A percentile compares a stretch with the other conserved stretches of the same genome.
Evolutionary conservation across 306 rosid genomes (phyloP).

Genomic region (Cucurbita moschata): DNA sequence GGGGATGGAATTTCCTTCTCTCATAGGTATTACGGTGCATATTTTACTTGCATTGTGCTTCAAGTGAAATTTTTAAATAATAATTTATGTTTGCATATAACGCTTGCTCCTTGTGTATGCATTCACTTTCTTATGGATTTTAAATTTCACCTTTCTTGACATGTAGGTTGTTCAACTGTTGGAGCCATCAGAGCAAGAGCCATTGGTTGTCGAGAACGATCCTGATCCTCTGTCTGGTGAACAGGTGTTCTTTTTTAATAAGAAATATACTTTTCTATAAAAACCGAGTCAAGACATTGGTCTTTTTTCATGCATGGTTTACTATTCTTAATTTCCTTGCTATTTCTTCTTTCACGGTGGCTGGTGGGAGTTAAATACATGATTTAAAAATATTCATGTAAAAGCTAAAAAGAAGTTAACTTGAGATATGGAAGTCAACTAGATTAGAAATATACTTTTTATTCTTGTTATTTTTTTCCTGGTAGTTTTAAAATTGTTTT

Average conservation of each 20-base stretch:
- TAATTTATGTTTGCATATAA: background rate
- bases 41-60: background rate
- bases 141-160: background rate
- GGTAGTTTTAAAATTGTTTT: background rate
- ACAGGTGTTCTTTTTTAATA: slow-evolving; percentile 39
- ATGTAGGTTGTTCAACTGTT: slow-evolving; percentile 37
- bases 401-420: background rate
- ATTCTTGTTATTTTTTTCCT: background rate
- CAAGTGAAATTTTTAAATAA: background rate
- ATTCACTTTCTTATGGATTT: background rate
- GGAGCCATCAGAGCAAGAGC: slow-evolving; percentile 57
- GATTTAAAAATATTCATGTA: background rate
- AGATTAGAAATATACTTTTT: background rate
- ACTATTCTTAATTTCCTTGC: background rate
- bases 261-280: background rate
- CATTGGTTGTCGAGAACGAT: slow-evolving; percentile 56
- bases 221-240: slow-evolving; percentile 90
- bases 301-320: background rate
- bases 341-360: background rate
- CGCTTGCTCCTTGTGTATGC: background rate
- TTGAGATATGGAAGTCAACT: background rate
- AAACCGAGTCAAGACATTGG: background rate
- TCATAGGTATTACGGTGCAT: background rate
- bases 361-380: background rate
- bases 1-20: background rate